A percentile compares a stretch with the other conserved stretches of the same genome.
Conservation (phyloP, 2,329 filamentous ascomycete genomes). For the Diplodia intermedia region DNA sequence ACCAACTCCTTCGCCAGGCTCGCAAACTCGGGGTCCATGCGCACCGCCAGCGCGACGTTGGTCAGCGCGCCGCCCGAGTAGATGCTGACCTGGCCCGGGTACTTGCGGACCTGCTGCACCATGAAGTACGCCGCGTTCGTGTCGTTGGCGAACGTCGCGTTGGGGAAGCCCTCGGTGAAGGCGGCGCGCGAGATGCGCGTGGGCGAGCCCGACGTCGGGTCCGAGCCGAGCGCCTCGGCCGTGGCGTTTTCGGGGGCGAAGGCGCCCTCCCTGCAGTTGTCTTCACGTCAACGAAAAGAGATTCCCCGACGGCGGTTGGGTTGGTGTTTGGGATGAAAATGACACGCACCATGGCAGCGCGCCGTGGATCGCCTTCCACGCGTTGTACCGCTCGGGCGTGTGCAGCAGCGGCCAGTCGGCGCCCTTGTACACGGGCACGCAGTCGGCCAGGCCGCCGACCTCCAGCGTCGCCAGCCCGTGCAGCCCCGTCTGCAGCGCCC, state of each 20-base stretch:
- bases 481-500: constrained; percentile 54
- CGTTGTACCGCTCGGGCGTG: constrained; percentile 53
- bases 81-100: constrained; percentile 59
- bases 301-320: no score
- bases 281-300: no score
- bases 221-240: constrained; percentile 50
- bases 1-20: constrained; percentile 55
- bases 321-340: not conserved
- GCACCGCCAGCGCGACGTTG: constrained; percentile 57
- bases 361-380: constrained; percentile 56
- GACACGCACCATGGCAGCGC: constrained; percentile 48
- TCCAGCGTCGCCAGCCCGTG: constrained; percentile 58
- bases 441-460: constrained; percentile 53
- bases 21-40: constrained; percentile 57
- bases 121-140: constrained; percentile 55
- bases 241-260: constrained; percentile 55
- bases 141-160: constrained; percentile 49
- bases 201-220: constrained; percentile 57
- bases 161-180: constrained; percentile 57
- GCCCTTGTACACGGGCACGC: constrained; percentile 58
- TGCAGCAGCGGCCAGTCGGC: constrained; percentile 57
- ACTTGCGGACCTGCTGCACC: constrained; percentile 53
- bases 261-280: constrained; percentile 45
- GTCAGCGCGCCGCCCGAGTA: constrained; percentile 57
- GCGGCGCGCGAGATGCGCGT: constrained; percentile 50